These are phyloP conservation scores for Plasmodium ovale DNA, from an alignment of 169 alveolate genomes.

Conservation along the genomic window DNA sequence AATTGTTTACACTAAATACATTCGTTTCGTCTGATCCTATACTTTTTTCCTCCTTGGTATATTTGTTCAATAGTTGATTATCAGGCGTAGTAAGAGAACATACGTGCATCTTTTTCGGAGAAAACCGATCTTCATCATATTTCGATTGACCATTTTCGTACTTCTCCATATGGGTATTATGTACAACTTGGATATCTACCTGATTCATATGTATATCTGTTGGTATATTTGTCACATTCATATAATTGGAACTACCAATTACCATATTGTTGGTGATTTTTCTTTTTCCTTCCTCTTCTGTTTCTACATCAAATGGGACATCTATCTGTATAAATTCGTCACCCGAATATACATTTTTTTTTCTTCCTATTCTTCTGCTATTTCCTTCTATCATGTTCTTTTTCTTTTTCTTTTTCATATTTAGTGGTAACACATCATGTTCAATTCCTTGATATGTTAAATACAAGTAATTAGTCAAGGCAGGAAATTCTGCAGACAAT, in stretches of 20 bases:
- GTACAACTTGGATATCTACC: neutral
- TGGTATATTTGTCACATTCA: neutral
- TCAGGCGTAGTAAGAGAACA: no score
- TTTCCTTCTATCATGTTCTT: neutral
- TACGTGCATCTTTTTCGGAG: no score
- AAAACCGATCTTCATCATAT: no score
- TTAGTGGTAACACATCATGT: conserved; percentile 84
- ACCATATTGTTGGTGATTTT: neutral
- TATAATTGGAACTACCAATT: neutral
- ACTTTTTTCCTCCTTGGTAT: conserved; percentile 37
- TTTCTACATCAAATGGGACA: no score
- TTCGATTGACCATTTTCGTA: no score
- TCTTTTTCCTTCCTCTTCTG: neutral
- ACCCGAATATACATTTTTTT: neutral
- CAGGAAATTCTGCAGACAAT: conserved; percentile 92
- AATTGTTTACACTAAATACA: conserved; percentile 35
- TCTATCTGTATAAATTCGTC: neutral
- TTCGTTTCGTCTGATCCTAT: conserved; percentile 65
- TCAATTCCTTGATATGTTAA: conserved; percentile 89
- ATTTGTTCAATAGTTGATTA: conserved; percentile 8
- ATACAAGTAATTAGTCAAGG: conserved; percentile 90
- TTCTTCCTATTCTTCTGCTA: neutral
- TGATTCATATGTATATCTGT: neutral
- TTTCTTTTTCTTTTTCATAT: conserved; percentile 60
- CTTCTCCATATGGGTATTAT: neutral